phyloP scores from a whole-genome alignment of 768 basidiomycete genomes.

The Xerocomus brunneocitrinus region DNA sequence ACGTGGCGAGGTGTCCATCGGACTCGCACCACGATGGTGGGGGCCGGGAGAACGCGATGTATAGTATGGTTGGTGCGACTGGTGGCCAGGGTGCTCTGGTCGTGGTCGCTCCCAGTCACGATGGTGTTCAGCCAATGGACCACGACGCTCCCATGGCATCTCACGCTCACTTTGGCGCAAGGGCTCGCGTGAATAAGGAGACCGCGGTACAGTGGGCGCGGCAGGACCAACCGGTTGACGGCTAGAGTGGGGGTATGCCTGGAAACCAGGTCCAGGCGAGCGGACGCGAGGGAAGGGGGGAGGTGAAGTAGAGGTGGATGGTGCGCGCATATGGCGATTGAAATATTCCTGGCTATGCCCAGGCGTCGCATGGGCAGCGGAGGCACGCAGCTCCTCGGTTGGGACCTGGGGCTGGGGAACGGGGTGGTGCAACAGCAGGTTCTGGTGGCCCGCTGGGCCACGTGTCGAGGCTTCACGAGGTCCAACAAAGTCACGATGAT shows the following conservation, averaged over 20 bases:
- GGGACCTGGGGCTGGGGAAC: constrained; percentile 55
- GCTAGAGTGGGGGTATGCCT: constrained; percentile 41
- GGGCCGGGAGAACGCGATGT: constrained; percentile 34
- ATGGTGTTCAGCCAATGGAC: constrained; percentile 39
- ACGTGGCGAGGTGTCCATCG: constrained; percentile 61
- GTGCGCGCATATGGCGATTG: constrained; percentile 46
- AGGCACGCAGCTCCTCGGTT: constrained; percentile 47
- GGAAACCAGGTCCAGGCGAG: constrained; percentile 47
- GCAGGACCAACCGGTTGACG: constrained; percentile 51
- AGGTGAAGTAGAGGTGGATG: constrained; percentile 60
- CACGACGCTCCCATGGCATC: constrained; percentile 56
- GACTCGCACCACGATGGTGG: constrained; percentile 42
- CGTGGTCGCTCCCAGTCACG: constrained; percentile 53
- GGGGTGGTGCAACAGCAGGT: constrained; percentile 63
- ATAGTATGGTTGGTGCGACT: constrained; percentile 31
- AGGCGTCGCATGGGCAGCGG: constrained; percentile 32
- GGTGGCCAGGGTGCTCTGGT: constrained; percentile 32
- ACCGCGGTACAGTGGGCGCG: constrained; percentile 54
- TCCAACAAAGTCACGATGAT: constrained; percentile 54
- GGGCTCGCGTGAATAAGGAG: constrained; percentile 53
- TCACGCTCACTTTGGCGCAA: constrained; percentile 48
- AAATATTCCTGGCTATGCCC: constrained; percentile 56
- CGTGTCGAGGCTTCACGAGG: constrained; percentile 43
- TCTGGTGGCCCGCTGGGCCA: constrained; percentile 54
- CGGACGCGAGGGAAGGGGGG: constrained; percentile 48